Conservation (phyloP, 2,329 filamentous ascomycete genomes). For the Ampelomyces quisqualis region DNA sequence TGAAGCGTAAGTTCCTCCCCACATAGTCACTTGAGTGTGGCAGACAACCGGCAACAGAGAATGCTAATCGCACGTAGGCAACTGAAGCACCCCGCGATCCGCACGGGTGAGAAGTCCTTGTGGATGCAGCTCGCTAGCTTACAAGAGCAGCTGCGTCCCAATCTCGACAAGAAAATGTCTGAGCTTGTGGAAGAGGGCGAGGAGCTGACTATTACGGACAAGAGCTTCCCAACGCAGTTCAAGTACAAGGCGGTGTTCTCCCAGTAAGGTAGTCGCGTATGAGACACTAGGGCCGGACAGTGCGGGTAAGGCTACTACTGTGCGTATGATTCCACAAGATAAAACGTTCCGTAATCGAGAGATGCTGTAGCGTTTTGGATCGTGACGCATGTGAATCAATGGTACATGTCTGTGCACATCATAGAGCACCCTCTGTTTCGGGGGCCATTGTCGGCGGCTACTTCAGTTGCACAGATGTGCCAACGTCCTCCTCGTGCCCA, state of each 20-base stretch:
- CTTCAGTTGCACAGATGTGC: too few relatives aligned
- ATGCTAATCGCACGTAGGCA: slow-evolving; percentile 52
- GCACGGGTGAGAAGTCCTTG: slow-evolving; percentile 76
- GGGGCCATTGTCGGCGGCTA: too few relatives aligned
- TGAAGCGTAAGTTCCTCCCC: slow-evolving; percentile 58
- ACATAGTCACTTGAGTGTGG: background rate
- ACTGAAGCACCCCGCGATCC: slow-evolving; percentile 87
- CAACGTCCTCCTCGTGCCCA: slow-evolving; percentile 20
- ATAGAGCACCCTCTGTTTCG: too few relatives aligned
- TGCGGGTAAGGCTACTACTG: too few relatives aligned
- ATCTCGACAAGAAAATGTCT: slow-evolving; percentile 73
- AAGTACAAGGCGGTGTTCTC: slow-evolving; percentile 59
- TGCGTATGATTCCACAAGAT: too few relatives aligned
- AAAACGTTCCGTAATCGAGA: too few relatives aligned
- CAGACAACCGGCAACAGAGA: background rate
- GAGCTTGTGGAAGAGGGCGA: slow-evolving; percentile 80
- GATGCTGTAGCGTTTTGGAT: too few relatives aligned
- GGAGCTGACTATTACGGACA: slow-evolving; percentile 88
- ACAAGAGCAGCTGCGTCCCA: slow-evolving; percentile 80
- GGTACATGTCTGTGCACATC: too few relatives aligned
- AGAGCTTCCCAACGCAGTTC: slow-evolving; percentile 77
- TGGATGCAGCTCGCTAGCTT: slow-evolving; percentile 88
- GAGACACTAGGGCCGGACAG: too few relatives aligned
- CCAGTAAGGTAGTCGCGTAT: slow-evolving; percentile 14
- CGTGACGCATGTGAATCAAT: too few relatives aligned